Conservation (phyloP, 495 filamentous ascomycete genomes). For the Neurospora sublineolata region DNA sequence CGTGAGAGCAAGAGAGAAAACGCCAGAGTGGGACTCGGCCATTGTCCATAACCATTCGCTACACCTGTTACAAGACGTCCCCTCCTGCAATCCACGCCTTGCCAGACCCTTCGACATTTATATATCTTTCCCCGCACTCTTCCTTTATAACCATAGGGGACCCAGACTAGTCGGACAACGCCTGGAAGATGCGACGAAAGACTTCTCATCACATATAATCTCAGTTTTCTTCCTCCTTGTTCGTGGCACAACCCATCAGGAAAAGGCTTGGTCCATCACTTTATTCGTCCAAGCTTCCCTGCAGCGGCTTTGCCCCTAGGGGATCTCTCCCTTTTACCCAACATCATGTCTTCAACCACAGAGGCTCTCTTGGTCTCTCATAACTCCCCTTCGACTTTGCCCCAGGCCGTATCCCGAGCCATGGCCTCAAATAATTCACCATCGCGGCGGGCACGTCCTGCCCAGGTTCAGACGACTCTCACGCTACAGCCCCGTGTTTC, state of each 20-base stretch:
- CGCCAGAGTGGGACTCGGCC: constrained; percentile 9
- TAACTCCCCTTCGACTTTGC: constrained; percentile 1
- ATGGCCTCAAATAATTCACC: constrained; percentile 27
- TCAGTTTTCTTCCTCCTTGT: constrained; percentile 5
- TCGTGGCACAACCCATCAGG: not conserved
- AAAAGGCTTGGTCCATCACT: not conserved
- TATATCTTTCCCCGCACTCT: constrained; percentile 18
- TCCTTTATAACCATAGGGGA: not conserved
- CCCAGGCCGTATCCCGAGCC: constrained; percentile 14
- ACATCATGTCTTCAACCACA: constrained; percentile 14
- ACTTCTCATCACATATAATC: constrained; percentile 12
- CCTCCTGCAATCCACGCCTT: constrained; percentile 5
- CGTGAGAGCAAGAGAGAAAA: constrained; percentile 1
- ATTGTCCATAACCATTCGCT: constrained; percentile 14
- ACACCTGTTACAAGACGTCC: constrained; percentile 8
- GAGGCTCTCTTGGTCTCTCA: constrained; percentile 1
- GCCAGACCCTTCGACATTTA: constrained; percentile 6
- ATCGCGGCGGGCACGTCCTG: constrained; percentile 26
- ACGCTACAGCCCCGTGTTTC: constrained; percentile 21
- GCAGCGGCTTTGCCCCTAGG: not conserved
- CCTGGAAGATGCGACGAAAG: constrained; percentile 19
- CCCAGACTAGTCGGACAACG: constrained; percentile 4
- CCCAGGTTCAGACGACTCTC: constrained; percentile 29
- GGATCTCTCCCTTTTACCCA: not conserved
- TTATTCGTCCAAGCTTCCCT: not conserved